Base-by-base conservation (phyloP, 1,284 basidiomycete genomes). In the Papiliotrema laurentii region DNA sequence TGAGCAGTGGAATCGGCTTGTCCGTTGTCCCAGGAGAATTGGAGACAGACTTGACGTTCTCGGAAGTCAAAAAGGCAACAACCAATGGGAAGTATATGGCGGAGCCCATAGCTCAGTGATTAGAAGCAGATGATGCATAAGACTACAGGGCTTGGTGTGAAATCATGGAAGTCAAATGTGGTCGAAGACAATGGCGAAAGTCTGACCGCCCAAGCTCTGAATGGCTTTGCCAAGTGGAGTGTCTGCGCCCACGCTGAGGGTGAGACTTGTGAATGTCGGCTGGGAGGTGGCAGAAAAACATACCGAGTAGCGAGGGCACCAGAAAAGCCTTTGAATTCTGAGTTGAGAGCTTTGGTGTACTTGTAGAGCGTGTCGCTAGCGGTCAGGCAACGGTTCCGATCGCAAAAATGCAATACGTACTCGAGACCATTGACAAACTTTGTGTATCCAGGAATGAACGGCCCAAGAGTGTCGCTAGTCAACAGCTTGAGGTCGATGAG, bases 41-140 rank as follows among this genome's bases (percentile, higher is more conserved):
- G 25, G 55, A 59, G n/a, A 53, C 47, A 24, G 43, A 54, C 2
- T 69, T 61, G 60, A 56, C 43, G 21, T 63, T 66, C 33, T 63
- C 64, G 34, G 59, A 67, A 36, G 61, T 76, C 2, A 62, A 55
- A 44, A 69, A 73, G 51, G 59, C 55, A n/a, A 52, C 66, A 7
- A 58, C 59, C 9, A 59, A 62, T n/a, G 75, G 75, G 18, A 75
- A 75, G 52, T 76, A 73, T 47, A 45, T 72, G 14, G 71, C 70
- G 2, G 72, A 73, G 49, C 49, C 58, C 13, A 34, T 40, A 11
- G 26, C 55, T 10, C 50, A 30, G 10, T 31, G 25, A 43, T 31
- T 6, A 11, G 25, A 6, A 30, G 11, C 14, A 16, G 24, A 9
- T 28, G 5, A 5, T 16, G 13, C 4, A 4, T 27, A 28, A 43